A percentile compares a stretch with the other conserved stretches of the same genome.
Conservation (phyloP, 2,329 filamentous ascomycete genomes). For the Colletotrichum sp. region DNA sequence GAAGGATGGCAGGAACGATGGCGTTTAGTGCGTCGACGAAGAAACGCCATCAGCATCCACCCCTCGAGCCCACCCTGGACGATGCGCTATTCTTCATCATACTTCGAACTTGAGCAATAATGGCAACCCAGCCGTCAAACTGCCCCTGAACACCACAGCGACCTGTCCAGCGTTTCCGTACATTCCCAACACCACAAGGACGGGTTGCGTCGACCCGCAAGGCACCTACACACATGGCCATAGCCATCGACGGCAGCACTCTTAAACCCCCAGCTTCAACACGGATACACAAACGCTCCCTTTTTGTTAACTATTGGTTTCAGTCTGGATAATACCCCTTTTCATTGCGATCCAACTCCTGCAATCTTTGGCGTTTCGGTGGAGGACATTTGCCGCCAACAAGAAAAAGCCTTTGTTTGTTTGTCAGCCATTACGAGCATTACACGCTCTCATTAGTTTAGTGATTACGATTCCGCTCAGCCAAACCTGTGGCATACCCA, state of each 20-base stretch:
- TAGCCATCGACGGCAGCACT: not conserved
- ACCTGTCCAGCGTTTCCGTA: not conserved
- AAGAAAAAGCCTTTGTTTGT: not conserved
- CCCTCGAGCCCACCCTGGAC: not conserved
- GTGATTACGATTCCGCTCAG: not conserved
- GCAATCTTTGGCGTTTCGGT: not conserved
- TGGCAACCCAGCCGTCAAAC: not conserved
- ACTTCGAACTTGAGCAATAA: not conserved
- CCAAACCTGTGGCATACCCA: not conserved
- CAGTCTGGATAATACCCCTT: slow-evolving; percentile 23
- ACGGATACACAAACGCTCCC: not conserved
- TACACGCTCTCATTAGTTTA: not conserved
- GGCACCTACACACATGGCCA: not conserved
- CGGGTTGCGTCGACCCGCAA: not conserved
- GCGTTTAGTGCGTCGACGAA: not conserved
- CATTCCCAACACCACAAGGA: not conserved
- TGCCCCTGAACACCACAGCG: not conserved
- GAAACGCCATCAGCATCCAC: not conserved
- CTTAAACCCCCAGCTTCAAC: not conserved
- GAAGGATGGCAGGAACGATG: not conserved
- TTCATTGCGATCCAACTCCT: not conserved
- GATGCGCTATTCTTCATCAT: not conserved
- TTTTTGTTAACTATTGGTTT: not conserved
- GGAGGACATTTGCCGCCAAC: not conserved
- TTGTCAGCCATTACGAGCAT: not conserved